A percentile compares a stretch with the other conserved stretches of the same genome.
Evolutionary conservation across 169 alveolate genomes (phyloP).

Genomic region (Plasmodium chabaudi): DNA sequence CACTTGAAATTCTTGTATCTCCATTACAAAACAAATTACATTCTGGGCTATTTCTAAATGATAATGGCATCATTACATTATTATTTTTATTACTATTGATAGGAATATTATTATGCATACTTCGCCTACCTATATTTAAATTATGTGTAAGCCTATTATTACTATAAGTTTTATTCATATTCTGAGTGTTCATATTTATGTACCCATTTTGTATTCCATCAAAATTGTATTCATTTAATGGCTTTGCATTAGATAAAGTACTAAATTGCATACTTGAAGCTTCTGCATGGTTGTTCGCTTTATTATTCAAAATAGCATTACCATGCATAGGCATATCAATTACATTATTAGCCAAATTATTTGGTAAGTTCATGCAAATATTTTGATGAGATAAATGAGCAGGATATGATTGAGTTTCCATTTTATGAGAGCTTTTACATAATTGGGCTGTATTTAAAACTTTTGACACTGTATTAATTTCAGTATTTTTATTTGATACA

Average conservation of each 20-base stretch:
- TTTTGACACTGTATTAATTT: too few relatives aligned
- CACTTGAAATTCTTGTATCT: neutral
- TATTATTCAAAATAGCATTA: too few relatives aligned
- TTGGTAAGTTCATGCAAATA: too few relatives aligned
- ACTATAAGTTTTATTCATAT: neutral
- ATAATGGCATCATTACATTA: neutral
- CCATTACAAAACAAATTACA: conserved; percentile 18
- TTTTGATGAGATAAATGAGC: too few relatives aligned
- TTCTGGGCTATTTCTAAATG: neutral
- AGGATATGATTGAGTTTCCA: too few relatives aligned
- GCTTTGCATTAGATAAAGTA: neutral
- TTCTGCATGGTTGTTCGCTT: too few relatives aligned
- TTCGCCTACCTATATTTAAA: conserved; percentile 6
- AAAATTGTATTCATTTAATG: conserved; percentile 1
- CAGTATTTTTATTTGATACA: too few relatives aligned
- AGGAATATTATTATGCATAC: conserved; percentile 4
- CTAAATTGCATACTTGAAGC: neutral
- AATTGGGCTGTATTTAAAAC: too few relatives aligned
- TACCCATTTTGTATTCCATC: conserved; percentile 6
- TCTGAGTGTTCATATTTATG: conserved; percentile 4
- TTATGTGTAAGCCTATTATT: neutral
- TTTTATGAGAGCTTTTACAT: too few relatives aligned
- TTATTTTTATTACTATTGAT: neutral
- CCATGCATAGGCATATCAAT: too few relatives aligned
- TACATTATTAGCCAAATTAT: too few relatives aligned